Conservation (phyloP, 2,329 filamentous ascomycete species). For the Cylindrodendrum hubeiense region DNA sequence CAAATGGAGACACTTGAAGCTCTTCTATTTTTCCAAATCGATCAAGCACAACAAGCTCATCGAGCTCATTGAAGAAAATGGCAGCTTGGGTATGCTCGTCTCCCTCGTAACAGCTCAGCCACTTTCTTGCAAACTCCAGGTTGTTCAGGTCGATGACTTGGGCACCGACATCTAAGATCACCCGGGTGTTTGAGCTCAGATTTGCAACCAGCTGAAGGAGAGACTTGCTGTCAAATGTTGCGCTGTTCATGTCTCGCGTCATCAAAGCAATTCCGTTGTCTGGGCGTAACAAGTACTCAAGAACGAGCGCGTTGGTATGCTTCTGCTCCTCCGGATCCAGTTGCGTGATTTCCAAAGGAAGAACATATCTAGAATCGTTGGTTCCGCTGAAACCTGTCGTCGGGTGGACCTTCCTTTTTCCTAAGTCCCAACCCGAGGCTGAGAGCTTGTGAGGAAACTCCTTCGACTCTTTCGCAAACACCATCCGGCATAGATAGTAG, state of each 20-base stretch:
- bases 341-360: conserved; percentile 69
- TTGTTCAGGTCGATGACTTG: conserved; percentile 76
- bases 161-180: conserved; percentile 79
- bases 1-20: conserved; percentile 70
- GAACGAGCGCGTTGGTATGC: conserved; percentile 77
- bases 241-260: neutral
- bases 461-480: conserved; percentile 72
- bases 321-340: conserved; percentile 65
- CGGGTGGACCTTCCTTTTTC: conserved; percentile 55
- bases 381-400: conserved; percentile 79
- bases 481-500: conserved; percentile 69
- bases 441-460: conserved; percentile 75
- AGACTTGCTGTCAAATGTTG: conserved; percentile 44
- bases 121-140: conserved; percentile 61
- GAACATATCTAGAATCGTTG: conserved; percentile 69
- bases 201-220: conserved; percentile 58
- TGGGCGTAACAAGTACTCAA: conserved; percentile 67
- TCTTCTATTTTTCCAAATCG: conserved; percentile 58
- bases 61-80: conserved; percentile 69
- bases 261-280: conserved; percentile 58
- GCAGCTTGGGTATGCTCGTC: conserved; percentile 44
- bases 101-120: conserved; percentile 55
- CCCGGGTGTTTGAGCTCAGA: conserved; percentile 58
- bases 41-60: conserved; percentile 68
- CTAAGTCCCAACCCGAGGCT: conserved; percentile 77